Evolutionary conservation across 345 rosid genomes (phyloP), one percentile per base, ranked within the genome.

Genomic region (Salix caprea): DNA sequence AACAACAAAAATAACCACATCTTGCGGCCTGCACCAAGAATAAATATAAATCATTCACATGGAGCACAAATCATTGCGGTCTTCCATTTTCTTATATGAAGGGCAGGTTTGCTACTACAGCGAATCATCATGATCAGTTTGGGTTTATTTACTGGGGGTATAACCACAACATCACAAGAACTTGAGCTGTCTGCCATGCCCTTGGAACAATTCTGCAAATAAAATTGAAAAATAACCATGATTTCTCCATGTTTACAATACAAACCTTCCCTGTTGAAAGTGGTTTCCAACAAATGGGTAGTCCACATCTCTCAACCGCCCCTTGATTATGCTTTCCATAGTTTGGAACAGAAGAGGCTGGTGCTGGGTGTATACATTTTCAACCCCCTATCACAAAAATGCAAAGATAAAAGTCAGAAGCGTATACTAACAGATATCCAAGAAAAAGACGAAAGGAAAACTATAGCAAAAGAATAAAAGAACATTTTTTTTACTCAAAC

Each of bases 321-420:
- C 98, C 86, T 93, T 96, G 44, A 74, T 81, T 79, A 96, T 91
- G 90, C 90, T 92, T 79, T 96, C 99, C 97, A 96, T 96, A 30
- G 90, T 92, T 82, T 92, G 99, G 78, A 92, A 88, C 75, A 93
- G 65, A 76, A 92, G 99, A 86, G 99, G 99, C 86, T 94, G 98
- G 80, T 96, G 99, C 67, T 96, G 99, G 50, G 97, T 94, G 89
- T 96, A 96, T 28, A 93, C 98, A 87, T 96, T 96, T 85, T 96
- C 98, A 72, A 94, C 90, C 40, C 99, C 99, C 99, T 96, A 81
- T 9, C 74, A 69, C 40, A 76, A 32, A 39, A 23, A 65, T 46
- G 18, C 5, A 11, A 75, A 74, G 48, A 14, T 14, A 10, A 5
- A 60, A 13, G 28, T 50, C 28, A 28, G 16, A 34, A 37, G 70